Evolutionary conservation across 2,329 filamentous ascomycete genomes (phyloP).

Genomic region (Triangularia verruculosa): DNA sequence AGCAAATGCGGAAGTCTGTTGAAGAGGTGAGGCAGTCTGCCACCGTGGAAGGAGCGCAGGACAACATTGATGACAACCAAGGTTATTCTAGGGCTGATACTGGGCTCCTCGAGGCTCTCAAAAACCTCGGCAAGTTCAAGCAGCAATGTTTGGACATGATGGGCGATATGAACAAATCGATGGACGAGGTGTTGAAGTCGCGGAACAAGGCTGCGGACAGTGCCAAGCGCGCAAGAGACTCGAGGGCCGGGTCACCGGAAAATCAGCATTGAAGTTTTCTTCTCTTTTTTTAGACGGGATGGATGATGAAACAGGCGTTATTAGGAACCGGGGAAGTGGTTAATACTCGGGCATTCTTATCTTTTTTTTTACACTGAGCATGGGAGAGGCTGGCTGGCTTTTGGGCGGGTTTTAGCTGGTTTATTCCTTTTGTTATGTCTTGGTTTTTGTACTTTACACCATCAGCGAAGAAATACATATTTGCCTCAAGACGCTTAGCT

Average conservation of each 20-base stretch:
- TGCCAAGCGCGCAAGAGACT: too few relatives aligned
- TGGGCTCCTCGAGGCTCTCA: too few relatives aligned
- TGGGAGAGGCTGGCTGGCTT: background rate
- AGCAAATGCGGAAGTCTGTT: too few relatives aligned
- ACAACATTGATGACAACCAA: too few relatives aligned
- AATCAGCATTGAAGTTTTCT: background rate
- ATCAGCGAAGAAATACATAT: background rate
- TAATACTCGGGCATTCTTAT: background rate
- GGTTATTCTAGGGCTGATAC: too few relatives aligned
- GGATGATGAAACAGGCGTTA: background rate
- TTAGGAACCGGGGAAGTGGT: background rate
- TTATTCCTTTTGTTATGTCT: background rate
- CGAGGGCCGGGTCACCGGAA: background rate
- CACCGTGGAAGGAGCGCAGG: too few relatives aligned
- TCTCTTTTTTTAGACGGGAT: background rate
- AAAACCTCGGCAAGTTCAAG: too few relatives aligned
- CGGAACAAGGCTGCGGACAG: too few relatives aligned
- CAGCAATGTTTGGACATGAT: too few relatives aligned
- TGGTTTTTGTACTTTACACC: background rate
- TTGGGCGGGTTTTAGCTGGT: background rate
- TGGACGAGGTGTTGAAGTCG: too few relatives aligned
- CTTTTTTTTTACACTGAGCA: background rate
- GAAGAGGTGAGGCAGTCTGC: too few relatives aligned
- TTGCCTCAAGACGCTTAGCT: background rate
- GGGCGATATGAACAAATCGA: too few relatives aligned